Evolutionary conservation across 805 yeast genomes (phyloP), one percentile per base, ranked within the genome.

Genomic region (Kuraishia cidri): DNA sequence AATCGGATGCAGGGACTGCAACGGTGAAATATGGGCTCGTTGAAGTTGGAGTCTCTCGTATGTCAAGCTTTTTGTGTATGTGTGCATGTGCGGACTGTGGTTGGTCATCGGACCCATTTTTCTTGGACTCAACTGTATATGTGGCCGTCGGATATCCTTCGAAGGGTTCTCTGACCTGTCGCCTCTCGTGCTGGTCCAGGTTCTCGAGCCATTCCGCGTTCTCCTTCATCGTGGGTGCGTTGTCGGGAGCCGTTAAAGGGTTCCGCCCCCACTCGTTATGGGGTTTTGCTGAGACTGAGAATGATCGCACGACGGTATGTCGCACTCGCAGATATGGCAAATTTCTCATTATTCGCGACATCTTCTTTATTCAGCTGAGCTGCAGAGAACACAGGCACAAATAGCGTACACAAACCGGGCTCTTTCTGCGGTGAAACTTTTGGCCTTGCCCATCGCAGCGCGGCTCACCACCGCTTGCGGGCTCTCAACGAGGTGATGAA

Each of bases 141-240:
- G 23, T 20, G 9, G 7, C 9, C 23, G 7, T 20, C 23, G 23
- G 23, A 20, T n/a, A n/a, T n/a, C n/a, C n/a, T n/a, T n/a, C n/a
- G n/a, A 20, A 7, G 23, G 9, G 7, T 10, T 10, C 10, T 10
- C 7, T 20, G 23, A 7, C 23, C 9, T 20, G 23, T 20, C 23
- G 23, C 23, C 7, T 7, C 23, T n/a, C n/a, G 8, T 30, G 25
- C 5, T 18, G 26, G 5, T 30, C 38, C 21, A 49, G 35, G 13
- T 31, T 40, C 6, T 30, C 34, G 27, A 58, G 42, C 62, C 62
- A 58, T 30, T 46, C 45, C 5, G 44, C 42, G 23, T 58, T 58
- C 37, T 58, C 61, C 4, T 37, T 26, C 6, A 48, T 30, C 3
- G 55, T 47, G 7, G 64, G 64, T 1, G 56, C 62, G 38, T 58